Percentiles rank a stretch among this genome's conserved stretches.
These are phyloP conservation scores for Schwanniomyces yamadae DNA, from an alignment of 805 yeast genomes.

Conservation along the genomic window DNA sequence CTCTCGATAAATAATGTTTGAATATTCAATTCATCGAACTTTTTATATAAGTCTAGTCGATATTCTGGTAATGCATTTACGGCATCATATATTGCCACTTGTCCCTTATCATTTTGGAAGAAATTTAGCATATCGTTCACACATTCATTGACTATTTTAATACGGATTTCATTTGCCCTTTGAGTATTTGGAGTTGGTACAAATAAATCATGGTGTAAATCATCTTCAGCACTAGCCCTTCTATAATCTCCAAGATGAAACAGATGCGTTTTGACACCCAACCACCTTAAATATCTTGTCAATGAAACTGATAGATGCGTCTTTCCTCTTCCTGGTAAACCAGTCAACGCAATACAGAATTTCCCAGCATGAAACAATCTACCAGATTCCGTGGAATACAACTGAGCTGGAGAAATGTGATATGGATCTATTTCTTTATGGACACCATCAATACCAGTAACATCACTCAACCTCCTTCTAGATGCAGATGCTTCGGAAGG, in stretches of 20 bases:
- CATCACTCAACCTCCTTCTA: constrained; percentile 38
- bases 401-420: constrained; percentile 85
- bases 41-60: constrained; percentile 56
- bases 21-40: constrained; percentile 57
- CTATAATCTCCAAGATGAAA: constrained; percentile 93
- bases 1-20: constrained; percentile 88
- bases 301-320: constrained; percentile 89
- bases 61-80: constrained; percentile 77
- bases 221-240: constrained; percentile 50
- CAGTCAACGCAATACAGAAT: constrained; percentile 82
- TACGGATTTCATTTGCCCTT: constrained; percentile 52
- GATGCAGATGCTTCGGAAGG: constrained; percentile 26
- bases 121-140: constrained; percentile 66
- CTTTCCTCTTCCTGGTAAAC: constrained; percentile 94
- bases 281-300: constrained; percentile 91
- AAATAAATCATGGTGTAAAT: constrained; percentile 64
- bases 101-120: constrained; percentile 78
- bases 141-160: constrained; percentile 60
- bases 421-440: constrained; percentile 61
- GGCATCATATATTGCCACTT: constrained; percentile 95
- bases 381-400: constrained; percentile 91
- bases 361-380: constrained; percentile 94
- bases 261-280: constrained; percentile 89
- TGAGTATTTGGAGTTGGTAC: constrained; percentile 46
- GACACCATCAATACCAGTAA: constrained; percentile 52